phyloP scores from a whole-genome alignment of 1,139 yeast genomes.

The Lodderomyces orthopsilosis region DNA sequence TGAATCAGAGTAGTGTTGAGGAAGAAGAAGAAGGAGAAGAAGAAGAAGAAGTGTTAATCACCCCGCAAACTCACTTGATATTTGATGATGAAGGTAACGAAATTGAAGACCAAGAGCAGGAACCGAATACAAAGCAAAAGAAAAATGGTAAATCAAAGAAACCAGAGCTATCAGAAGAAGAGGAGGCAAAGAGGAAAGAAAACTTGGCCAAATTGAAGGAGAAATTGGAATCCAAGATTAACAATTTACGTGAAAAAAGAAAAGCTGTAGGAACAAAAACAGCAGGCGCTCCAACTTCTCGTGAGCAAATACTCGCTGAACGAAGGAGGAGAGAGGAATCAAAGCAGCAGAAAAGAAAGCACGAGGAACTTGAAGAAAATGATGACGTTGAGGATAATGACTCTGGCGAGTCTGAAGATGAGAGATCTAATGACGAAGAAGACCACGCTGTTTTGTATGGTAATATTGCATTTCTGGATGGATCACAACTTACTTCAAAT shows the following conservation, averaged over 20 bases:
- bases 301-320: slow-evolving; percentile 72
- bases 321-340: slow-evolving; percentile 45
- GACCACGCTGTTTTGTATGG: slow-evolving; percentile 63
- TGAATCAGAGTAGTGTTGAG: slow-evolving; percentile 13
- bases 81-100: slow-evolving; percentile 83
- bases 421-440: slow-evolving; percentile 26
- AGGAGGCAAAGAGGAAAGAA: slow-evolving; percentile 47
- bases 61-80: slow-evolving; percentile 44
- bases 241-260: slow-evolving; percentile 68
- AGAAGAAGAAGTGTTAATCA: slow-evolving; percentile 14
- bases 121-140: slow-evolving; percentile 13
- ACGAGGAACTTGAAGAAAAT: slow-evolving; percentile 32
- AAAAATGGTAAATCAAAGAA: slow-evolving; percentile 23
- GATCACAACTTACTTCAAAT: slow-evolving; percentile 78
- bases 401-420: slow-evolving; percentile 36
- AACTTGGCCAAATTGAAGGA: slow-evolving; percentile 65
- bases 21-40: slow-evolving; percentile 15
- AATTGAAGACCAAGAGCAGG: slow-evolving; percentile 21
- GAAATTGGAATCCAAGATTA: slow-evolving; percentile 71
- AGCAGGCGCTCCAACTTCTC: slow-evolving; percentile 76
- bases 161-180: slow-evolving; percentile 39
- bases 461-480: slow-evolving; percentile 80
- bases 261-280: slow-evolving; percentile 87
- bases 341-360: slow-evolving; percentile 36
- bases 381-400: slow-evolving; percentile 32